A percentile compares a stretch with the other conserved stretches of the same genome.
phyloP scores from a whole-genome alignment of 75 land plant genomes.

The Pinus taeda region DNA sequence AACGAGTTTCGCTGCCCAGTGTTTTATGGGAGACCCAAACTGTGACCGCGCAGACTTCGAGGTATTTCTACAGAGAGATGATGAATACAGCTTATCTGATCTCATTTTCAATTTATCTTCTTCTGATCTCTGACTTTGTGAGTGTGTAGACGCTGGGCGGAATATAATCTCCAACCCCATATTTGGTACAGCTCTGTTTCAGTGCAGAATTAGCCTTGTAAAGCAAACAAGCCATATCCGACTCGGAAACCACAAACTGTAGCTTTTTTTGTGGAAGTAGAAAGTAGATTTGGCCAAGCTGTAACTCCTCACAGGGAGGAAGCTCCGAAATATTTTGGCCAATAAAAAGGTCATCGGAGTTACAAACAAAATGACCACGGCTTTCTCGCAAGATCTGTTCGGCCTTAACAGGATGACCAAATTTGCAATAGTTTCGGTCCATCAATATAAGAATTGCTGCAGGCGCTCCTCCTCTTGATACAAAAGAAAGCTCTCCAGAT shows the following conservation, averaged over 20 bases:
- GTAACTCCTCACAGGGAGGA: conserved; percentile 15
- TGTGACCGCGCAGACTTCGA: too few relatives aligned
- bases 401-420: not conserved
- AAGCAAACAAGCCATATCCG: conserved; percentile 45
- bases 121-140: not conserved
- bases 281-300: conserved; percentile 45
- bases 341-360: conserved; percentile 31
- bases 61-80: not conserved
- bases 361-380: conserved; percentile 25
- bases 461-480: too few relatives aligned
- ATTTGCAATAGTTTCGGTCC: too few relatives aligned
- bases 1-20: not conserved
- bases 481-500: too few relatives aligned
- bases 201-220: conserved; percentile 33
- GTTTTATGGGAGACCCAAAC: not conserved
- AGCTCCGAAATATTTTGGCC: conserved; percentile 34
- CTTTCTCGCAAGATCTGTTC: not conserved
- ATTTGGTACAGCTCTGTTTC: not conserved
- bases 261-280: conserved; percentile 34
- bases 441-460: too few relatives aligned
- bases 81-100: not conserved
- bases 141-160: not conserved
- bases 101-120: too few relatives aligned
- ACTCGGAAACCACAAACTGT: conserved; percentile 16
- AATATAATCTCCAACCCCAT: not conserved